Base-by-base conservation (phyloP, 2,329 filamentous ascomycete species). In the Penicillium sp. region DNA sequence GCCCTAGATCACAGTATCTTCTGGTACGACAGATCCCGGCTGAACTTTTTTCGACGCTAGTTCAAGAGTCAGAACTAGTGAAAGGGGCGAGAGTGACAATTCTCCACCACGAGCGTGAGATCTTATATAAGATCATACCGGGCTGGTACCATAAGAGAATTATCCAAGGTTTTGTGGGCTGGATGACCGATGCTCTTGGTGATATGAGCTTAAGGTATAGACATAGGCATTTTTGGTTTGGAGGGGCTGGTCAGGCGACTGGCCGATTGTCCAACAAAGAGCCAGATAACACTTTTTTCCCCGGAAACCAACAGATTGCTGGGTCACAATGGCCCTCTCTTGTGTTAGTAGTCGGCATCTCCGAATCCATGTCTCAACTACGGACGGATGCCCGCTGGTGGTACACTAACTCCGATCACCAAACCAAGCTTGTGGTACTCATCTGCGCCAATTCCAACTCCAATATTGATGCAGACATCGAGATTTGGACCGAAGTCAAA, bases 401-500 rank as follows among this genome's bases (percentile, higher is more conserved):
- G 30, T 32, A 32, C 30, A 4, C 16, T 16, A 32, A 32, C 30
- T 32, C 13, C 7, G 14, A 13, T 10, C 9, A 13, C 8, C 30
- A 20, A 13, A 32, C 30, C 14, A 8, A 20, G 30, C 14, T 32
- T 17, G 30, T 10, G 6, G 11, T 32, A 14, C 13, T 32, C 6
- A 13, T 32, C 30, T 20, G 4, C 30, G 16, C 16, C 17, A 12
- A 32, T n/a, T 5, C 18, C 9, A 22, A 22, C 18, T 22, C 18
- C 5, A 5, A 22, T n/a, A n/a, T n/a, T 9, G 18, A 22, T n/a
- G 25, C 25, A 11, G 25, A 27, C n/a, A 32, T 32, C 30, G 30
- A 32, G 30, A 32, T 32, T 32, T 32, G 30, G 30, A 20, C 30
- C 30, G 15, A 17, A 20, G 30, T 32, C 17, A 16, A 18, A 14